A percentile compares a stretch with the other conserved stretches of the same genome.
Conservation (phyloP, 2,329 filamentous ascomycete genomes). For the Talaromyces marneffei region DNA sequence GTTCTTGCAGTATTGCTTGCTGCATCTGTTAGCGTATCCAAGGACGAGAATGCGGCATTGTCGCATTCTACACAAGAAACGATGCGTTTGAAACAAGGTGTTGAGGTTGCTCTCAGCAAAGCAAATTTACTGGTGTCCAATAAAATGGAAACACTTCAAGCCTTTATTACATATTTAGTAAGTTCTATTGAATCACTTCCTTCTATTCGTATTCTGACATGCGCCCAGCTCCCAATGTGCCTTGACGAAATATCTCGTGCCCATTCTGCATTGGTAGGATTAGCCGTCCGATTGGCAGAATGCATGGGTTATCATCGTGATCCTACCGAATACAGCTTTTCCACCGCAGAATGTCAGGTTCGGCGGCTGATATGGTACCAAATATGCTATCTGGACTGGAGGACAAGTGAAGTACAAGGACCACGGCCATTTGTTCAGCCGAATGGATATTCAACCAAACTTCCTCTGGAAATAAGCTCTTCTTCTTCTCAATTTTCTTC, state of each 20-base stretch:
- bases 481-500: constrained; percentile 52
- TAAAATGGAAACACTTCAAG: constrained; percentile 66
- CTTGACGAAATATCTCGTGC: constrained; percentile 62
- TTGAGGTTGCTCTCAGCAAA: constrained; percentile 61
- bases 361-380: constrained; percentile 71
- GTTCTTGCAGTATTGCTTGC: constrained; percentile 65
- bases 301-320: constrained; percentile 73
- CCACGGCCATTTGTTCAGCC: constrained; percentile 61
- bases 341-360: constrained; percentile 63
- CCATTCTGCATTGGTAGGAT: constrained; percentile 66
- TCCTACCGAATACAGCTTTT: constrained; percentile 59
- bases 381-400: constrained; percentile 67
- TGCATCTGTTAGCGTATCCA: constrained; percentile 60
- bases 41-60: constrained; percentile 38
- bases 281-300: constrained; percentile 70
- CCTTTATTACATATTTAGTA: constrained; percentile 70
- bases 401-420: constrained; percentile 68
- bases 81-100: constrained; percentile 55
- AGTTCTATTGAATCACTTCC: constrained; percentile 5
- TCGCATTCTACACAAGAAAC: not conserved
- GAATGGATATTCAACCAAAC: constrained; percentile 54
- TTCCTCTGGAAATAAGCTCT: constrained; percentile 62
- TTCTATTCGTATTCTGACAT: not conserved
- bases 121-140: constrained; percentile 67
- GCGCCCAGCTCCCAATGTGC: constrained; percentile 61